Evolutionary conservation across 805 yeast species (phyloP), one percentile per base, ranked within the genome.

Genomic region (Nematodospora valgi): DNA sequence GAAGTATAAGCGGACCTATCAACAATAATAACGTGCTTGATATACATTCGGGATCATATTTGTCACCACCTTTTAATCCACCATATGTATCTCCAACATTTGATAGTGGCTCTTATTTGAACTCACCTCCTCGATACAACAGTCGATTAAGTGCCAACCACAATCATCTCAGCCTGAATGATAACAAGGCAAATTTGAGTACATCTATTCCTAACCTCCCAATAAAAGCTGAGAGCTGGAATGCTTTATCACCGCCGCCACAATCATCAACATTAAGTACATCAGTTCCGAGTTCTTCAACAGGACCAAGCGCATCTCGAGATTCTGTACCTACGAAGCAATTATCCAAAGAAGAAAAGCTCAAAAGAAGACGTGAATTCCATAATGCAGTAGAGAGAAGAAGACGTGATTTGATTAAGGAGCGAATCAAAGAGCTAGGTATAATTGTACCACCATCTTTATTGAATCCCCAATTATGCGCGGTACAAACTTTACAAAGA

Each of bases 311-410:
- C 8, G 12, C 23, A 31, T 31, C 35, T 11, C 25, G 44, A n/a
- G 52, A 48, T 2, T 21, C 43, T 0, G 38, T 48, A 4, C 51
- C 63, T 6, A 52, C 67, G 3, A 64, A 61, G 37, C 68, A 59
- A 37, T 48, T 68, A 43, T 58, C 74, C 4, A 78, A 77, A 49
- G 94, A 83, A 35, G 87, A 82, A 40, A 84, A 83, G 51, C 56
- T 84, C 35, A 75, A 78, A 41, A 72, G 95, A 43, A 72, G 96
- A 43, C 66, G 95, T 40, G 96, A 88, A 53, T 81, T 87, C 43
- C 98, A 89, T 58, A 89, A 89, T 54, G 96, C 95, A 1, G 97
- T 89, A 4, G 98, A 89, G 58, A 73, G 96, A 49, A 72, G 96
- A 47, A 74, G 98, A 52, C 72, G 98, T 43, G 98, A 91, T 56